Base-by-base conservation (phyloP, 2,329 filamentous ascomycete species). In the Cordyceps javanica region DNA sequence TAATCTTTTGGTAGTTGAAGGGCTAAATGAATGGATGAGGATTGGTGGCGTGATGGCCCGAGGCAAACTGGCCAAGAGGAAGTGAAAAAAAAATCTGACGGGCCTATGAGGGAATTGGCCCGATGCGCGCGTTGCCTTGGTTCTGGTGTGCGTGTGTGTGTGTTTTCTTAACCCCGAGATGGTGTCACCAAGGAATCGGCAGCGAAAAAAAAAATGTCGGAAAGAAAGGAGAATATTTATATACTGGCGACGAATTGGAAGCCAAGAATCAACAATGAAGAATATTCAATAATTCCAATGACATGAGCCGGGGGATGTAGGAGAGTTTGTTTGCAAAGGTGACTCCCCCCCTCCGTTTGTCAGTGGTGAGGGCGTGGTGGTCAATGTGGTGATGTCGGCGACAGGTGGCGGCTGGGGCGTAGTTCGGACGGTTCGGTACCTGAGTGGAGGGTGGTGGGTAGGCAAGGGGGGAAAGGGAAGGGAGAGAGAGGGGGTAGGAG, bases 81-180 rank as follows among this genome's bases (percentile, higher is more conserved):
- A n/a, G n/a, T n/a, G n/a, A n/a, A n/a, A n/a, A 25, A 53, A 53
- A 23, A 19, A 21, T 46, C 21, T n/a, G 28, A 42, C 36, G 38
- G 41, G 32, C 30, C 41, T 23, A 19, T 44, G 41, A 55, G 38
- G 38, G 51, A 54, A 44, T 54, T 44, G 51, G 38, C 51, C 26
- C 13, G 39, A 6, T 38, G 23, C 41, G 46, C 46, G 25, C 30
- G 25, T 21, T 30, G 7, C 19, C 25, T 46, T 10, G 14, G 26
- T 32, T 5, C 16, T 41, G n/a, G n/a, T n/a, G n/a, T n/a, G n/a
- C n/a, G n/a, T n/a, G n/a, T n/a, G n/a, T n/a, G n/a, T n/a, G n/a
- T n/a, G n/a, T n/a, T n/a, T 21, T 45, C 19, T 55, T 46, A 55
- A 34, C 52, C 52, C 41, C 51, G 39, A 55, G 39, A 55, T 46